phyloP scores from a whole-genome alignment of 2,329 filamentous ascomycete species.

The Ascosphaera pollenicola region DNA sequence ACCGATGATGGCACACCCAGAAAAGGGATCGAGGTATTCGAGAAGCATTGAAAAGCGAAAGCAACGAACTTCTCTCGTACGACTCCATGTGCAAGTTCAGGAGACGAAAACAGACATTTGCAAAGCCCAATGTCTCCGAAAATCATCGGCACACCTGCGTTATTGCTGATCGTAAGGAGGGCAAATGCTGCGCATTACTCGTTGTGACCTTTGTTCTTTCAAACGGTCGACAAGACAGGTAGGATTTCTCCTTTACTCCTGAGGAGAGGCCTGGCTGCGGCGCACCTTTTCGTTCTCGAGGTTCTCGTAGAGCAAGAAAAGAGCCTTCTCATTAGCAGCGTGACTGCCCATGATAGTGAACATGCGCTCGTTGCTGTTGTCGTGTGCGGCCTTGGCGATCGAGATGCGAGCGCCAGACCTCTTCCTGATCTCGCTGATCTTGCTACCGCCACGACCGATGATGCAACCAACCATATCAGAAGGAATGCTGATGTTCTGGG shows the following conservation, averaged over 20 bases:
- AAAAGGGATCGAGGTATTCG: no score
- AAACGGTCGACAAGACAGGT: not conserved
- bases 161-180: no score
- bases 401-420: slow-evolving; percentile 92
- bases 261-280: slow-evolving; percentile 53
- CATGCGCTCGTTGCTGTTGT: slow-evolving; percentile 96
- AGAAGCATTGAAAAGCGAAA: no score
- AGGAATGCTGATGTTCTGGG: slow-evolving; percentile 98
- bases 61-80: no score
- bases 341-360: slow-evolving; percentile 97
- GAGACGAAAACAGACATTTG: no score
- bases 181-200: no score
- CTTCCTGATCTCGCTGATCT: slow-evolving; percentile 98
- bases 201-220: no score
- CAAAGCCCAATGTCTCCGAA: no score
- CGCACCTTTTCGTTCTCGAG: slow-evolving; percentile 98
- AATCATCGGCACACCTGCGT: no score
- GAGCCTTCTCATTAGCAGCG: slow-evolving; percentile 80
- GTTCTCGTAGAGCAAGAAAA: slow-evolving; percentile 96
- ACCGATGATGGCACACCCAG: no score
- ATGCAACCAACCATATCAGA: slow-evolving; percentile 99
- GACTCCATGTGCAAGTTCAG: no score
- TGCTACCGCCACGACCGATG: slow-evolving; percentile 82
- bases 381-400: slow-evolving; percentile 90
- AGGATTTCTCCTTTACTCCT: slow-evolving; percentile 23